Evolutionary conservation across 352 stramenopile species (phyloP).

Genomic region (Phytopythium aichiense): DNA sequence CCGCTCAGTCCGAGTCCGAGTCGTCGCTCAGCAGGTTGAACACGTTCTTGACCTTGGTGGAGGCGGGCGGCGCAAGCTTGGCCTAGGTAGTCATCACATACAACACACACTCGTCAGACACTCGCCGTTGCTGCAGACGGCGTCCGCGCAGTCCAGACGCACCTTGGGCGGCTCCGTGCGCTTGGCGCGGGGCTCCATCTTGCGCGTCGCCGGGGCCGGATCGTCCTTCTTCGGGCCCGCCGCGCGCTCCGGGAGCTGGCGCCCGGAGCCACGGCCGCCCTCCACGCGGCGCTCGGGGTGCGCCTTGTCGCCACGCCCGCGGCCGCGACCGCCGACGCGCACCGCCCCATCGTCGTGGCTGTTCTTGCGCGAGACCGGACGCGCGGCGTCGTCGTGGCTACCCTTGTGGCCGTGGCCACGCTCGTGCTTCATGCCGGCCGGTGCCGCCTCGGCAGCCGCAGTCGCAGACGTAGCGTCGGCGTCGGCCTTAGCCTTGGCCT

Average conservation of each 20-base stretch:
- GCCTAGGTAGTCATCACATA: constrained; percentile 1
- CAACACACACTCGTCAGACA: neutral
- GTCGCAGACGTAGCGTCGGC: neutral
- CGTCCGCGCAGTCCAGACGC: neutral
- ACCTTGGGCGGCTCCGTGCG: constrained; percentile 41
- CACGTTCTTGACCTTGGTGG: constrained; percentile 66
- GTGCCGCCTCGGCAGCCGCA: neutral
- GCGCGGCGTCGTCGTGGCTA: constrained; percentile 18
- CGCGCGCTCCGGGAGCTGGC: constrained; percentile 24
- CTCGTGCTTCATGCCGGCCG: constrained; percentile 10
- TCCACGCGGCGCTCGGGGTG: constrained; percentile 14
- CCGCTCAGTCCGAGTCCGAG: constrained; percentile 55
- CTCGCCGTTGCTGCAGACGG: neutral
- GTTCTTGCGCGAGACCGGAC: constrained; percentile 23
- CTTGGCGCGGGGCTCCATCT: constrained; percentile 48
- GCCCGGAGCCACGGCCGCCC: constrained; percentile 34
- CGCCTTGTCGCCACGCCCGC: constrained; percentile 29
- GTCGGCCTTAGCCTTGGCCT: constrained; percentile 10
- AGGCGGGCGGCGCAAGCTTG: constrained; percentile 41
- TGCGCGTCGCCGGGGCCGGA: constrained; percentile 17
- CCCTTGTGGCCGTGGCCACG: constrained; percentile 16
- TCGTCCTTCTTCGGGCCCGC: constrained; percentile 20
- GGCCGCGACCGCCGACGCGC: constrained; percentile 24
- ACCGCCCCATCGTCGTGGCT: constrained; percentile 39
- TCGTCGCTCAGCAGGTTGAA: constrained; percentile 50